phyloP scores from a whole-genome alignment of 2,329 filamentous ascomycete species.

The Huntiella omanensis region DNA sequence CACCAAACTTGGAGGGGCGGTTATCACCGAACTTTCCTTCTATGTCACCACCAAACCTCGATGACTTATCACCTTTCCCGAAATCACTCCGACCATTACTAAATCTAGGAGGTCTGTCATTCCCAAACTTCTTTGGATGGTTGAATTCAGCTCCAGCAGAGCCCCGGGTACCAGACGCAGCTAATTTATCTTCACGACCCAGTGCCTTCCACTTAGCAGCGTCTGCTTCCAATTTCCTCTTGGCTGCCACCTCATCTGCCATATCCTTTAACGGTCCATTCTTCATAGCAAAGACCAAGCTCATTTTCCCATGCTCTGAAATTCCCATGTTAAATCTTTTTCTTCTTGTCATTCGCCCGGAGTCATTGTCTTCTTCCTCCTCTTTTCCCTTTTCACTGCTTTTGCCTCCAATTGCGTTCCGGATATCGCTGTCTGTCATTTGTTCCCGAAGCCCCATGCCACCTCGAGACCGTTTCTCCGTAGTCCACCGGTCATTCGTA shows the following conservation, averaged over 20 bases:
- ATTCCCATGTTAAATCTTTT: conserved; percentile 34
- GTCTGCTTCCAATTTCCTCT: conserved; percentile 3
- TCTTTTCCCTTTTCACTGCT: conserved; percentile 13
- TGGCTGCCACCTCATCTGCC: conserved; percentile 8
- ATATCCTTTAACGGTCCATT: conserved; percentile 23
- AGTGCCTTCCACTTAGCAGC: background rate
- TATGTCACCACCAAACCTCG: background rate
- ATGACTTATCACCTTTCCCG: background rate
- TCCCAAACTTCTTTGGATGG: background rate
- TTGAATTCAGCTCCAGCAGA: too few relatives aligned
- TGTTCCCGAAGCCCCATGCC: background rate
- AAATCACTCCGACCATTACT: background rate
- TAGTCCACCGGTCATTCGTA: background rate
- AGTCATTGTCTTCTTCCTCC: conserved; percentile 17
- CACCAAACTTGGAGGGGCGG: background rate
- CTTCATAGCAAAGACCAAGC: conserved; percentile 35
- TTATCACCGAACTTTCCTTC: background rate
- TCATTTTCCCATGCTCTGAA: conserved; percentile 32
- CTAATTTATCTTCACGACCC: too few relatives aligned
- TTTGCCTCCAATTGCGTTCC: conserved; percentile 18
- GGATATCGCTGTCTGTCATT: conserved; percentile 10
- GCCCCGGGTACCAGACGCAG: too few relatives aligned
- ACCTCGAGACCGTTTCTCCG: too few relatives aligned
- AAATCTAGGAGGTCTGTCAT: too few relatives aligned
- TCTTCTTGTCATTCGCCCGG: conserved; percentile 25